Evolutionary conservation across 345 rosid species (phyloP).

Genomic region (Syzygium jambos): DNA sequence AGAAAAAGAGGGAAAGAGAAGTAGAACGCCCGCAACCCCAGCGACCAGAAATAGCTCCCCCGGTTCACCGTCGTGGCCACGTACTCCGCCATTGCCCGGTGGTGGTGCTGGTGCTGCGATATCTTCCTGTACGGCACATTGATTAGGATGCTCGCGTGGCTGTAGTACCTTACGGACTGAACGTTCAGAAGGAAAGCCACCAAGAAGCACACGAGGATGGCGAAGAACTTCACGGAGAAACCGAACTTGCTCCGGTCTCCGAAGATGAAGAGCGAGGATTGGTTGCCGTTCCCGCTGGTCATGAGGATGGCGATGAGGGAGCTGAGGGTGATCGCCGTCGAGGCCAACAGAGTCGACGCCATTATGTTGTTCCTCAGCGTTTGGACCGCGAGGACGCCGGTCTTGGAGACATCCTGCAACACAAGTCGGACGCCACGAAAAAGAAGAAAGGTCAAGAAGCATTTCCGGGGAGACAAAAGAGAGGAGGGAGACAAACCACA

Average conservation of each 20-base stretch:
- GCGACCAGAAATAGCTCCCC: constrained; percentile 87
- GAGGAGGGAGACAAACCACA: background rate
- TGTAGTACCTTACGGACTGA: constrained; percentile 85
- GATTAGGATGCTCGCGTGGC: constrained; percentile 72
- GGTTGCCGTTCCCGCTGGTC: constrained; percentile 48
- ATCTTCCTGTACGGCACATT: constrained; percentile 59
- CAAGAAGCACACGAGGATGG: constrained; percentile 77
- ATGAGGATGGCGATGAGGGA: constrained; percentile 77
- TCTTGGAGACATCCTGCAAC: constrained; percentile 86
- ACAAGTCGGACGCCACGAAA: constrained; percentile 64
- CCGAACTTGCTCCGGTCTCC: constrained; percentile 49
- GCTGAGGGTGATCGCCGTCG: constrained; percentile 81
- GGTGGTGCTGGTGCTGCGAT: constrained; percentile 13
- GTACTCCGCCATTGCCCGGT: constrained; percentile 52
- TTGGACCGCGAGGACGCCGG: constrained; percentile 79
- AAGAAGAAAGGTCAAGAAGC: constrained; percentile 64
- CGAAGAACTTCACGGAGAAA: constrained; percentile 75
- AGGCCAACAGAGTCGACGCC: constrained; percentile 93
- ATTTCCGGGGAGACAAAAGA: constrained; percentile 13
- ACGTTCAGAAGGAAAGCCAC: constrained; percentile 86
- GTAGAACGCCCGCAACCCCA: constrained; percentile 81
- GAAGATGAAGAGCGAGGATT: constrained; percentile 36
- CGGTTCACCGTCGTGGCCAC: constrained; percentile 75
- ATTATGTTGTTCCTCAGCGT: constrained; percentile 92
- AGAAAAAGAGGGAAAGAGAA: constrained; percentile 82